Base-by-base conservation (phyloP, 345 rosid genomes). In the Boechera stricta region DNA sequence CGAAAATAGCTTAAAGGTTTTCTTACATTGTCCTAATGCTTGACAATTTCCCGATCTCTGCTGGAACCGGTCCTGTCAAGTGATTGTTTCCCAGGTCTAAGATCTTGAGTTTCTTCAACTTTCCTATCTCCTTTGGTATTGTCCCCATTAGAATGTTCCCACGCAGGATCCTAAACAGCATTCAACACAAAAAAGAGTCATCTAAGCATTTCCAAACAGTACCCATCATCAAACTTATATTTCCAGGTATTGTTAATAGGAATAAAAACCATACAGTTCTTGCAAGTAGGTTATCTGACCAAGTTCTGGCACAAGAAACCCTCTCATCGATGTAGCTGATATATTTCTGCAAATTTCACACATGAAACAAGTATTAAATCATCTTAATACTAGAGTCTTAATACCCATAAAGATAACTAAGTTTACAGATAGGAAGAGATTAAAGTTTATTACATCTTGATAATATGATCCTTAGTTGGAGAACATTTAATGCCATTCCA, bases 61-160 rank as follows among this genome's bases (percentile, higher is more conserved):
- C 81, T 69, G 99, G 99, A 74, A 93, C 85, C 5, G 81, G 87
- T 75, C 99, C 99, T 11, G 85, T 85, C 10, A 96, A 64, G 74
- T 85, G 92, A 86, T 96, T 96, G 81, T 64, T 84, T 77, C 99
- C 98, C 87, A 93, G 83, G 86, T 96, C 98, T 86, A 96, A 86
- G 74, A 85, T 83, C 86, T 75, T 76, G 56, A 96, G 95, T 57
- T 76, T 76, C 82, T 89, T 85, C 91, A 96, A 81, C 86, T 77
- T 78, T 59, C 99, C 96, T 24, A 93, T 49, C 62, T 96, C 98
- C 75, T 87, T 91, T 29, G 99, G 99, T 61, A 96, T 91, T 63
- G 81, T 75, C 59, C 98, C 97, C 42, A 86, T 80, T 81, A 96
- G 85, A 55, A 76, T 75, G 84, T 96, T 96, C 35, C 86, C 86